Base-by-base conservation (phyloP, 2,329 filamentous ascomycete species). In the Fusarium algeriense region DNA sequence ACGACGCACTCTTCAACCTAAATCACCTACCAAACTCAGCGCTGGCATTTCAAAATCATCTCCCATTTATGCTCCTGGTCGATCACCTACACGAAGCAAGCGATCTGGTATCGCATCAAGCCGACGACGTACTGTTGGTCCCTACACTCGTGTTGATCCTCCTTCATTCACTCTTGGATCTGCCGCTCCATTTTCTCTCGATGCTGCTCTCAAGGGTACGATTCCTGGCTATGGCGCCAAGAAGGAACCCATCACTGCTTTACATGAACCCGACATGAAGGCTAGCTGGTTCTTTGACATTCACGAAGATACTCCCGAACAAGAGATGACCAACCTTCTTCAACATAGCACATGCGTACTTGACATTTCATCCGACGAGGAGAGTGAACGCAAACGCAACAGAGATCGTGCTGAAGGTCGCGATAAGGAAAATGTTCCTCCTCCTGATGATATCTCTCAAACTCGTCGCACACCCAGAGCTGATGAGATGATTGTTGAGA, bases 361-460 rank as follows among this genome's bases (percentile, higher is more conserved):
- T 6, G 95, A 98, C 78, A 94, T 98, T 77, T 94, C 90, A 73
- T 95, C 93, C 26, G 95, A 97, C 75, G 95, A 97, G 79, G 92
- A 95, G 80, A 87, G 83, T 32, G 86, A 88, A 76, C 85, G 83
- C 53, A 88, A 88, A 77, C 81, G 86, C 45, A 83, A 76, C 54
- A 81, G 81, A 71, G 87, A 85, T 78, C 79, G 85, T 73, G 85
- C 85, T 35, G 88, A 93, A 72, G 87, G 88, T 48, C 86, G 89
- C 35, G 93, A 94, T 77, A 99, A 99, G 85, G 95, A 99, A 84
- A 99, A 99, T 78, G 90, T 97, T 20, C 93, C 95, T 7, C 95
- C 95, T 4, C 79, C 83, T 5, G 88, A 89, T 60, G 90, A 92
- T 48, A 80, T 92, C 41, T 89, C 88, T 32, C 87, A 92, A 76